phyloP scores from a whole-genome alignment of 2,329 filamentous ascomycete genomes.

The Hymenoscyphus fructigenus region DNA sequence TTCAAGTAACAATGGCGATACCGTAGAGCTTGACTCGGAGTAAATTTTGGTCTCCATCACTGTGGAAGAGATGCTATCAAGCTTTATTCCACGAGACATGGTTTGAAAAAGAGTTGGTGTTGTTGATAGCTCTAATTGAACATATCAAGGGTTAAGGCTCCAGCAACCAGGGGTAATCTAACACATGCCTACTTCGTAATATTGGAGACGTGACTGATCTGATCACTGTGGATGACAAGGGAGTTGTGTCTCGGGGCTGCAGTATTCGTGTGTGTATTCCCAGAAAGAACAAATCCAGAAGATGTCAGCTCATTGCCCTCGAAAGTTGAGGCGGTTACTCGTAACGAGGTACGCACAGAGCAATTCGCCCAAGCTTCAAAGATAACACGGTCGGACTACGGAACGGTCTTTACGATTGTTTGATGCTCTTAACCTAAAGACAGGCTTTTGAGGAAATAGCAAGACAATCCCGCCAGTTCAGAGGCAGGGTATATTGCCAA shows the following conservation, averaged over 20 bases:
- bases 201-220: not conserved
- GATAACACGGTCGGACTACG: constrained; percentile 1
- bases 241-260: not conserved
- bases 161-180: not conserved
- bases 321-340: not conserved
- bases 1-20: constrained; percentile 27
- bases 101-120: not conserved
- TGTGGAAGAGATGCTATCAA: constrained; percentile 4
- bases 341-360: not conserved
- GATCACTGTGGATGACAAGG: not conserved
- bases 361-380: not conserved
- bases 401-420: not conserved
- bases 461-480: not conserved
- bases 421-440: not conserved
- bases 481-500: not conserved
- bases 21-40: constrained; percentile 29
- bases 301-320: not conserved
- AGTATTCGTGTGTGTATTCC: not conserved
- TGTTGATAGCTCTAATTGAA: not conserved
- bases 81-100: constrained; percentile 11
- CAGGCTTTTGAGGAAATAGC: not conserved
- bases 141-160: not conserved
- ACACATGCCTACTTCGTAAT: too few relatives aligned
- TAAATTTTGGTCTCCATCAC: constrained; percentile 25
- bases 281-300: not conserved